Percentiles rank a stretch among this genome's conserved stretches.
Conservation (phyloP, 2,329 filamentous ascomycete species). For the Hypoxylon sp. region DNA sequence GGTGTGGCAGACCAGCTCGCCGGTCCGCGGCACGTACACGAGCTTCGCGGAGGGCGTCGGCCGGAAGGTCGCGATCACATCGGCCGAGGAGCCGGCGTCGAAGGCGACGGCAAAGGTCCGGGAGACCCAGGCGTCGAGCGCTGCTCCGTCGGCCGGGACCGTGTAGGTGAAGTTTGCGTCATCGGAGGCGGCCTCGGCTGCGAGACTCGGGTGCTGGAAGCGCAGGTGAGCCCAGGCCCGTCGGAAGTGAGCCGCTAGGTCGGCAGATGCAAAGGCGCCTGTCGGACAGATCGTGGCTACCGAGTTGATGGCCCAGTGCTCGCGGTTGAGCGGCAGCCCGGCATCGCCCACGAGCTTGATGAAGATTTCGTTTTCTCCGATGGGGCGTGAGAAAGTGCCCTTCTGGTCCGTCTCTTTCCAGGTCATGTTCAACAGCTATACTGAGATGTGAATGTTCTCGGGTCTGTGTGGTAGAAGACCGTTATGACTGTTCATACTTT, state of each 20-base stretch:
- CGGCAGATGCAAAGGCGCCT: constrained; percentile 22
- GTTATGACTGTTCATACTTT: no score
- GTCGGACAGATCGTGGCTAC: constrained; percentile 36
- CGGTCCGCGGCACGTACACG: constrained; percentile 31
- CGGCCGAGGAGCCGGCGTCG: constrained; percentile 27
- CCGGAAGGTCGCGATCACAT: constrained; percentile 35
- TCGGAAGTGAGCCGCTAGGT: constrained; percentile 32
- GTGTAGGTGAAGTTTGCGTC: constrained; percentile 26
- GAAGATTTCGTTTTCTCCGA: no score
- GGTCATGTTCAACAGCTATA: no score
- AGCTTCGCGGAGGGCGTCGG: constrained; percentile 34
- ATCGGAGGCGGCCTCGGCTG: constrained; percentile 27
- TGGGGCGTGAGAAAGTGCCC: no score
- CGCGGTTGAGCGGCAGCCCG: constrained; percentile 40
- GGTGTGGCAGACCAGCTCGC: constrained; percentile 28
- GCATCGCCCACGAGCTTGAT: constrained; percentile 45
- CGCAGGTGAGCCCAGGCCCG: constrained; percentile 32
- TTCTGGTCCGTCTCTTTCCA: no score
- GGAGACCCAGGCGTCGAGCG: constrained; percentile 34
- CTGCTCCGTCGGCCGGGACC: constrained; percentile 25
- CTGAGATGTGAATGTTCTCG: no score
- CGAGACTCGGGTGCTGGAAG: constrained; percentile 36
- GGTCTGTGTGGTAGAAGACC: no score
- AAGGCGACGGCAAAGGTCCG: constrained; percentile 31
- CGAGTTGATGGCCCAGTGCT: constrained; percentile 46